Conservation (phyloP, 441 rosid species). For the Gossypium gossypioides region DNA sequence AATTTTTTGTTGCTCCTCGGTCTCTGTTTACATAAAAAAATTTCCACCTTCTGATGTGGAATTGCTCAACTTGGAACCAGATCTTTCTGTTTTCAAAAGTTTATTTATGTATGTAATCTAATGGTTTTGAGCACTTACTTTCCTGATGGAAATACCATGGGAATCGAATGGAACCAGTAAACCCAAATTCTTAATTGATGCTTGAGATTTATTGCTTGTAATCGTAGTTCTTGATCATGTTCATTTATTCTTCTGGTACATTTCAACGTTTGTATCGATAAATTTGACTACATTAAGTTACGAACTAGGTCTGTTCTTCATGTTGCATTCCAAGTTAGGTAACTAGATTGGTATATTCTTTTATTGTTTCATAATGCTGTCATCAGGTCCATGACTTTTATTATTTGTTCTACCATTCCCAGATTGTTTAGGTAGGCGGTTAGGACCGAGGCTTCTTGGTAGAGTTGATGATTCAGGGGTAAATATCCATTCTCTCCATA, state of each 20-base stretch:
- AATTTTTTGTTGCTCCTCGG: too few relatives aligned
- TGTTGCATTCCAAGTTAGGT: not conserved
- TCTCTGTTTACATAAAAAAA: too few relatives aligned
- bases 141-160: not conserved
- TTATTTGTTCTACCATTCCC: slow-evolving; percentile 20
- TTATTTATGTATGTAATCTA: not conserved
- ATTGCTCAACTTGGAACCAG: not conserved
- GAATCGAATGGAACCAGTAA: not conserved
- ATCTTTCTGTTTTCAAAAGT: slow-evolving; percentile 6
- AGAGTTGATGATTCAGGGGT: slow-evolving; percentile 93
- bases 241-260: slow-evolving; percentile 4
- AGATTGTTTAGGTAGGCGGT: slow-evolving; percentile 98
- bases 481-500: slow-evolving; percentile 22
- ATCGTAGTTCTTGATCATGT: not conserved
- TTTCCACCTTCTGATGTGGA: not conserved
- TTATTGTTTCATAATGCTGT: slow-evolving; percentile 7
- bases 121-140: not conserved
- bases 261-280: not conserved
- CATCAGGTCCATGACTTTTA: slow-evolving; percentile 14
- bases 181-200: not conserved
- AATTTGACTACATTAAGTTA: not conserved
- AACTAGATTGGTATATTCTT: not conserved
- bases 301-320: not conserved
- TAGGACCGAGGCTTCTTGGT: slow-evolving; percentile 90
- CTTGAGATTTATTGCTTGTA: not conserved